Evolutionary conservation across 352 stramenopile species (phyloP), one percentile per base, ranked within the genome.

Genomic region (Globisporangium nodosum): DNA sequence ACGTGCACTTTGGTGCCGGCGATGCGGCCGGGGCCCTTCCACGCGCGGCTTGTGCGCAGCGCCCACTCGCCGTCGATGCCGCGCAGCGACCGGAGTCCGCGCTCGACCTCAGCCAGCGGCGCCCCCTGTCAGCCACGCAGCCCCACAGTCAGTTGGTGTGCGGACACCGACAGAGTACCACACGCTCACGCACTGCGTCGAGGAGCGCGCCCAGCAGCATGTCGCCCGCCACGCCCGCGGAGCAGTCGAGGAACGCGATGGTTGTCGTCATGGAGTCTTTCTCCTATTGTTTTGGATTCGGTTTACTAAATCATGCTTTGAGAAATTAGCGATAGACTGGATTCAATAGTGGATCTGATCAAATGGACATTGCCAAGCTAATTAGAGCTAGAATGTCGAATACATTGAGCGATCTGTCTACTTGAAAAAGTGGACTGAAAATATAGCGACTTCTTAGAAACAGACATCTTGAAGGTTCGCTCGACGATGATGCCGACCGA

Each of bases 141-240:
- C 15, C 54, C 50, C 27, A 45, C 65, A 39, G 33, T 39, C 33
- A 39, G 33, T 39, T 9, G 33, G 1, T 3, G 33, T 3, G 33
- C 33, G 33, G 8, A 39, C n/a, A 60, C 9, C 61, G n/a, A 39
- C 42, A 63, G 30, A 16, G 5, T 40, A 43, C 5, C n/a, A n/a
- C 45, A 48, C 30, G 15, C 1, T 11, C 18, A 74, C 76, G 30
- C 56, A 94, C 85, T 12, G 90, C 90, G 47, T 97, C 88, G 46
- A 97, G 85, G 45, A 97, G 66, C 33, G 86, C 83, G 31, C 81
- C 90, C 1, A 97, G 78, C 27, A 97, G 76, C 90, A 97, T 97
- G 70, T 97, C 90, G 31, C 90, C 90, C 21, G 90, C 90, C 49
- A 94, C 81, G 33, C 90, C 90, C 16, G 81, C 87, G 15, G 90